Conservation (phyloP, 2,329 filamentous ascomycete species). For the Sporothrix pallida region DNA sequence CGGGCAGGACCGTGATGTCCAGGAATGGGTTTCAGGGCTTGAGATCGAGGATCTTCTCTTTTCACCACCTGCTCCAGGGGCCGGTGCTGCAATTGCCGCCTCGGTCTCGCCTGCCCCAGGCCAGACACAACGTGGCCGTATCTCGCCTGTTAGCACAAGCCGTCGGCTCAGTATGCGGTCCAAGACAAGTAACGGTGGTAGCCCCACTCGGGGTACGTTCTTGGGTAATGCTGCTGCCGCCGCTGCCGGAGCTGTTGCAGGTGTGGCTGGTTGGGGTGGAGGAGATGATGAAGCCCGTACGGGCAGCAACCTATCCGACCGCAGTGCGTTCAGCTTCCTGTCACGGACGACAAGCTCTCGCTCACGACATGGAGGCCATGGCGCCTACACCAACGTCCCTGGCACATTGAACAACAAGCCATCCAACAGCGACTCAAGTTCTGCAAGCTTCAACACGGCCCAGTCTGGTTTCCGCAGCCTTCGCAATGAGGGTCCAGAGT, state of each 20-base stretch:
- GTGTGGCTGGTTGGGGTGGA: conserved; percentile 25
- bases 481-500: conserved; percentile 58
- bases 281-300: conserved; percentile 59
- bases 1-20: conserved; percentile 58
- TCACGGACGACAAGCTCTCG: conserved; percentile 40
- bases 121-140: conserved; percentile 41
- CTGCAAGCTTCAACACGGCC: conserved; percentile 44
- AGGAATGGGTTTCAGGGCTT: conserved; percentile 63
- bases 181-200: conserved; percentile 41
- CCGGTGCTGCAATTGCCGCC: conserved; percentile 28
- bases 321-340: conserved; percentile 52
- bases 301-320: conserved; percentile 63
- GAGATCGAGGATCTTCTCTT: conserved; percentile 61
- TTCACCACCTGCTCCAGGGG: conserved; percentile 43
- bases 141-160: conserved; percentile 46
- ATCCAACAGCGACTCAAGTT: conserved; percentile 34
- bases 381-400: conserved; percentile 16
- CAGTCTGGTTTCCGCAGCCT: conserved; percentile 58
- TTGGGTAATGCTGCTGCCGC: conserved; percentile 28
- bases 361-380: conserved; percentile 45
- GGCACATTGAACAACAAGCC: conserved; percentile 33
- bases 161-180: conserved; percentile 46
- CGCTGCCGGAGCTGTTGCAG: conserved; percentile 23
- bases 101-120: conserved; percentile 30
- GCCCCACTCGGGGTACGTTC: conserved; percentile 35